These are phyloP conservation scores for Zymoseptoria ardabiliae DNA, from an alignment of 2,329 filamentous ascomycete species.

Conservation along the genomic window DNA sequence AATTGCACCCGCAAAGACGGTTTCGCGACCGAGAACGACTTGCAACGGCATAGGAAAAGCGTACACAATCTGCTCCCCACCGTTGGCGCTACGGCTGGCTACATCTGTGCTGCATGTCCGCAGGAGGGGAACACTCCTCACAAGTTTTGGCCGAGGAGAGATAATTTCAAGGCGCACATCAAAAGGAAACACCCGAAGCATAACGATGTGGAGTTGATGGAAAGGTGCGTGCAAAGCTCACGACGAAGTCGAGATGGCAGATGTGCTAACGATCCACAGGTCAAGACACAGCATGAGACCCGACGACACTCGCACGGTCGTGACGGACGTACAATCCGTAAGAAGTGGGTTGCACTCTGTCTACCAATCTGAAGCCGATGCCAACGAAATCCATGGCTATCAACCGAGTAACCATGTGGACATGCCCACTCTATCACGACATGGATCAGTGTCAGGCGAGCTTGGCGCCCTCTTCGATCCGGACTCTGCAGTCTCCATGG, in stretches of 20 bases:
- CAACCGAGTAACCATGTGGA: neutral
- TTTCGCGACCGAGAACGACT: conserved; percentile 74
- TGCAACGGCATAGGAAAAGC: conserved; percentile 68
- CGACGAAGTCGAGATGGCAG: neutral
- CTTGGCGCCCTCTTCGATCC: neutral
- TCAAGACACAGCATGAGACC: conserved; percentile 13
- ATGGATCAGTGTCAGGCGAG: neutral
- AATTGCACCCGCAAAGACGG: conserved; percentile 53
- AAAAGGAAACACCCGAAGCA: conserved; percentile 52
- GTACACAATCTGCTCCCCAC: conserved; percentile 49
- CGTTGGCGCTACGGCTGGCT: conserved; percentile 36
- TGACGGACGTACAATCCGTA: conserved; percentile 1
- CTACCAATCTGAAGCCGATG: conserved; percentile 4
- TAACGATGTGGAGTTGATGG: conserved; percentile 12
- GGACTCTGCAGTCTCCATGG: conserved; percentile 7
- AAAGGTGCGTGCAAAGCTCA: conserved; percentile 10
- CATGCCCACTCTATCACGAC: neutral
- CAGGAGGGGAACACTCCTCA: conserved; percentile 41
- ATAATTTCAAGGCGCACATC: conserved; percentile 82
- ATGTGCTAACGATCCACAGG: conserved; percentile 5
- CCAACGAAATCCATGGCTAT: conserved; percentile 1
- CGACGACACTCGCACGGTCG: conserved; percentile 9
- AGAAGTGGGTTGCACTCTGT: conserved; percentile 5
- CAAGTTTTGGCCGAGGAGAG: conserved; percentile 72
- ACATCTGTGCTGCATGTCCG: conserved; percentile 54